These are phyloP conservation scores for Borovskyia barvae DNA, from an alignment of 208 protist genomes.

Conservation along the genomic window DNA sequence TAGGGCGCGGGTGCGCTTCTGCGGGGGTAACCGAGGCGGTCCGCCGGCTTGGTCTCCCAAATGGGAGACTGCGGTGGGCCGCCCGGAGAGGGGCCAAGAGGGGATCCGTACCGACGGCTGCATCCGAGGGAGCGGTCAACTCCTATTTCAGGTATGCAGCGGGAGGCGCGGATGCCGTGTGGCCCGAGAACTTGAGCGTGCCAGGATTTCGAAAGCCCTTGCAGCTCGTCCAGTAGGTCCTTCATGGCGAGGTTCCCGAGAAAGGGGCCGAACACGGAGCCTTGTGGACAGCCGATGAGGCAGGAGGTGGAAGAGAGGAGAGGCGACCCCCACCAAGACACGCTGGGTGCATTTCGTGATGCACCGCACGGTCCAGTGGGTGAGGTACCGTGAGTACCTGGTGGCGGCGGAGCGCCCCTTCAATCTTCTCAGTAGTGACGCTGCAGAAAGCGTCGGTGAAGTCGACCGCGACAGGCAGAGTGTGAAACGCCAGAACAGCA, in stretches of 20 bases:
- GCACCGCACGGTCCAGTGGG: background rate
- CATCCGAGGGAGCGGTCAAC: background rate
- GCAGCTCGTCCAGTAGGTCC: conserved; percentile 6
- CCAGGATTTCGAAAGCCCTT: background rate
- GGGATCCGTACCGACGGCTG: background rate
- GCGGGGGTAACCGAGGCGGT: background rate
- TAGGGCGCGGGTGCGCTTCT: background rate
- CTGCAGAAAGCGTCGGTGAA: conserved; percentile 2
- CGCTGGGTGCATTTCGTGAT: background rate
- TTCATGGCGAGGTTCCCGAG: conserved; percentile 11
- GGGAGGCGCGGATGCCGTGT: background rate
- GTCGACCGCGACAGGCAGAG: background rate
- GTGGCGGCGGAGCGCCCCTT: background rate
- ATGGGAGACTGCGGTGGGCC: background rate
- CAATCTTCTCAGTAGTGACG: background rate
- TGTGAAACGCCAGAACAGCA: background rate
- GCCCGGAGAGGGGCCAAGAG: background rate
- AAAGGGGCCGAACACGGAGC: conserved; percentile 7
- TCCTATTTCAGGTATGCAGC: background rate
- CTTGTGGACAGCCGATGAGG: conserved; percentile 7
- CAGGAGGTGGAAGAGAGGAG: background rate
- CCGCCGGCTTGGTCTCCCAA: background rate
- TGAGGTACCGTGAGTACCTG: background rate
- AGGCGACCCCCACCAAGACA: background rate
- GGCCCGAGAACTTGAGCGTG: background rate